Evolutionary conservation across 163 green algal species (phyloP).

Genomic region (Chlamydomonas reinhardtii): DNA sequence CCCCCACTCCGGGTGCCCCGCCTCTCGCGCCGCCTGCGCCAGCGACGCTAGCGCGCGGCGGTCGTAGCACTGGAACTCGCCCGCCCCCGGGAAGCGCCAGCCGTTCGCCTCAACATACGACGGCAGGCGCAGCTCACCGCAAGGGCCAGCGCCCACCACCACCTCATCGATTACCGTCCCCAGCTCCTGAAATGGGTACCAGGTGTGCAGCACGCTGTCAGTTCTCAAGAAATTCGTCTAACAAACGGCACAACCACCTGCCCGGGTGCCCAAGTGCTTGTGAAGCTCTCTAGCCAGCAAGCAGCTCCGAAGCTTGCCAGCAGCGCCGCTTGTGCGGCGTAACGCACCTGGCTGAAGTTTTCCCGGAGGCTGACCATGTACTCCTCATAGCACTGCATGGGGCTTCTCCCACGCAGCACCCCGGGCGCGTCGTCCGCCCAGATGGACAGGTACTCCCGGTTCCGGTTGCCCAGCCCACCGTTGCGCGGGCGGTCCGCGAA

Average conservation of each 20-base stretch:
- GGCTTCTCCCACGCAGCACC: conserved; percentile 83
- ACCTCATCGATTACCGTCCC: conserved; percentile 88
- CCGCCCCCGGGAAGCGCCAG: conserved; percentile 96
- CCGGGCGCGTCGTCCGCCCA: conserved; percentile 72
- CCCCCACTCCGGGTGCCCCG: conserved; percentile 86
- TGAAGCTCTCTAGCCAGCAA: too few species aligned
- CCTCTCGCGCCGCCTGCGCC: conserved; percentile 70
- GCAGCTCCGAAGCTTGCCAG: neutral
- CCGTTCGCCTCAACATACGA: conserved; percentile 94
- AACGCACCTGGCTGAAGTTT: conserved; percentile 52
- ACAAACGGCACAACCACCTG: too few species aligned
- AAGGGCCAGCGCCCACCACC: conserved; percentile 87
- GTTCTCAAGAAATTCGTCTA: too few species aligned
- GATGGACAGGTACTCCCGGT: conserved; percentile 86
- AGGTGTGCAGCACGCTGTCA: neutral
- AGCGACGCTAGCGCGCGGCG: conserved; percentile 83
- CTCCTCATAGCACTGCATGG: conserved; percentile 91
- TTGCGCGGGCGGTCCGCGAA: conserved; percentile 86
- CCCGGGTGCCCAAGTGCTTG: too few species aligned
- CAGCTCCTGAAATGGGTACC: conserved; percentile 45
- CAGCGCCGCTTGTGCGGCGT: neutral
- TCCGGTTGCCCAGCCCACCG: conserved; percentile 76
- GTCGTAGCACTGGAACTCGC: conserved; percentile 99
- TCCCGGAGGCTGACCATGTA: conserved; percentile 84
- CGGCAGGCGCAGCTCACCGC: conserved; percentile 42